Conservation (phyloP, 148 eudicot genomes). For the Rhododendron henanense region DNA sequence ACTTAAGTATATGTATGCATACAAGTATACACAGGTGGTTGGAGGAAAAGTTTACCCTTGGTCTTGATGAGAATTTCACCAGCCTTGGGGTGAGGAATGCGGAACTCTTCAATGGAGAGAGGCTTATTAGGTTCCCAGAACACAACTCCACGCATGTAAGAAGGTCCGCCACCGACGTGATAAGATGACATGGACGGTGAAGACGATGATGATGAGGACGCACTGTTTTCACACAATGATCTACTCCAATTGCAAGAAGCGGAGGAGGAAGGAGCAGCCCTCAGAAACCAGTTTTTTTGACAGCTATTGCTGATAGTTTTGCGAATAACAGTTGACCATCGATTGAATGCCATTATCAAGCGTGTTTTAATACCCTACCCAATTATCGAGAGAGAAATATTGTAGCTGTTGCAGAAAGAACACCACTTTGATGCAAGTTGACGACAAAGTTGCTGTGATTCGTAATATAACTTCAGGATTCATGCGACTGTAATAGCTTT, state of each 20-base stretch:
- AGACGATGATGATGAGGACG: slow-evolving; percentile 1
- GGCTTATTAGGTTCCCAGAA: slow-evolving; percentile 75
- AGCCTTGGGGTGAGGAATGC: slow-evolving; percentile 92
- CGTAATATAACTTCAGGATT: not conserved
- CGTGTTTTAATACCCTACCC: not conserved
- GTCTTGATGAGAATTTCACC: slow-evolving; percentile 88
- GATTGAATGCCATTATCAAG: slow-evolving; percentile 15
- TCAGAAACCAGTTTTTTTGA: slow-evolving; percentile 9
- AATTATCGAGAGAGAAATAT: not conserved
- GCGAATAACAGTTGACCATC: slow-evolving; percentile 17
- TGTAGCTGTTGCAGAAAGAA: not conserved
- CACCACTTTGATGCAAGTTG: not conserved
- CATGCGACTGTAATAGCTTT: not conserved
- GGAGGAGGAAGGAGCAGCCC: not conserved
- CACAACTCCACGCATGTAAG: slow-evolving; percentile 85
- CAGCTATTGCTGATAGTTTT: slow-evolving; percentile 13
- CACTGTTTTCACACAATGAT: slow-evolving; percentile 11
- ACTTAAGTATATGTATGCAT: not conserved
- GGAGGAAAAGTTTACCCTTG: slow-evolving; percentile 52
- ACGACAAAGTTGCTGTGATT: not conserved
- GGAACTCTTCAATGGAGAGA: slow-evolving; percentile 79
- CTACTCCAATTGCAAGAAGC: slow-evolving; percentile 15
- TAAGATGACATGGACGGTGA: slow-evolving; percentile 38
- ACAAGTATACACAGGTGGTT: not conserved
- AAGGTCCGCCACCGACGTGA: slow-evolving; percentile 53